These are phyloP conservation scores for Allomyces macrogynus DNA, from an alignment of 192 early-diverging fungal genomes.

Conservation along the genomic window DNA sequence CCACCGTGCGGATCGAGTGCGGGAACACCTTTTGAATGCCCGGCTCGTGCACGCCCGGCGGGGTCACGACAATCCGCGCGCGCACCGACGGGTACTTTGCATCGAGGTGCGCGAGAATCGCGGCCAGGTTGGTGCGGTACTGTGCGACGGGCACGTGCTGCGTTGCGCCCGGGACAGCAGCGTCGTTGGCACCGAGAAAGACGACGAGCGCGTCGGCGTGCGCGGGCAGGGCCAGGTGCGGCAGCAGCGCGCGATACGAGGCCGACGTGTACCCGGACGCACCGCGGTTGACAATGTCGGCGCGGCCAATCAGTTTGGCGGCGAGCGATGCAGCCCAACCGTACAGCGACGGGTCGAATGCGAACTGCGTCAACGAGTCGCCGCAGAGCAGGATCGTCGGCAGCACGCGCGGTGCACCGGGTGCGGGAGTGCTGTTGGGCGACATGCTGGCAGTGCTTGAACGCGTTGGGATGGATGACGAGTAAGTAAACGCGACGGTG, in stretches of 20 bases:
- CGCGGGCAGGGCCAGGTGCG: conserved; percentile 10
- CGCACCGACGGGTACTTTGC: not conserved
- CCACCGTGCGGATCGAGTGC: too few species aligned
- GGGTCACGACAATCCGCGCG: not conserved
- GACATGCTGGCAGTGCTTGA: too few species aligned
- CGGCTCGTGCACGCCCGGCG: not conserved
- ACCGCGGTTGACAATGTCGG: conserved; percentile 58
- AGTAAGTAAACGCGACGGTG: too few species aligned
- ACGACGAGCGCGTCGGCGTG: conserved; percentile 33
- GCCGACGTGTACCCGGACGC: conserved; percentile 60
- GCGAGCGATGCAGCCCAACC: not conserved
- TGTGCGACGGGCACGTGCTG: conserved; percentile 41
- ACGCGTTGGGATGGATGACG: too few species aligned
- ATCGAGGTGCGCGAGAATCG: conserved; percentile 33
- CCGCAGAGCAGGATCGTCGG: not conserved
- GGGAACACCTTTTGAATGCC: too few species aligned
- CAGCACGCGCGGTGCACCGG: too few species aligned
- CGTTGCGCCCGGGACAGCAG: conserved; percentile 17
- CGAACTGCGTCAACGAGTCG: not conserved
- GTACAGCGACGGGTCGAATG: not conserved
- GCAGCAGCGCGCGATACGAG: conserved; percentile 27
- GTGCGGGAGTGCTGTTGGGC: too few species aligned
- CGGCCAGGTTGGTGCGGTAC: conserved; percentile 37
- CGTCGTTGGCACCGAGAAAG: conserved; percentile 71
- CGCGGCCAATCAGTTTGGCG: not conserved